Percentiles rank a stretch among this genome's conserved stretches.
Evolutionary conservation across 2,329 filamentous ascomycete genomes (phyloP).

Genomic region (Metarhizium guizhouense): DNA sequence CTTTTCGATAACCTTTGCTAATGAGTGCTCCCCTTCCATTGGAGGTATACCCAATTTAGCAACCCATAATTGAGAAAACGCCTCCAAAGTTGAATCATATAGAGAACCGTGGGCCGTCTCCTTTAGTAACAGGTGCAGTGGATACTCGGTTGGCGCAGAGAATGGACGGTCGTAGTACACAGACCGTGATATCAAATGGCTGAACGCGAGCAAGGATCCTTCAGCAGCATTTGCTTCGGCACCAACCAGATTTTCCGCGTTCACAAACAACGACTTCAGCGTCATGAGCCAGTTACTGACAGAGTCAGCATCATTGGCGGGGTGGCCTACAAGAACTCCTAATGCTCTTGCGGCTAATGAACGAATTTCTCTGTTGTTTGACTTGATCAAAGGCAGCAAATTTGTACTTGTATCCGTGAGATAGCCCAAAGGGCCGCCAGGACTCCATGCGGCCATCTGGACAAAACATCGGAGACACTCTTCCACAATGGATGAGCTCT

Average conservation of each 20-base stretch:
- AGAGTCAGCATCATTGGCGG: constrained; percentile 27
- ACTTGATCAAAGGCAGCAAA: constrained; percentile 53
- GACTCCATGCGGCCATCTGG: constrained; percentile 40
- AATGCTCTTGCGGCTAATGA: constrained; percentile 59
- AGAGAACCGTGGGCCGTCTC: constrained; percentile 24
- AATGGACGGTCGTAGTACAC: constrained; percentile 32
- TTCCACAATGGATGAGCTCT: constrained; percentile 32
- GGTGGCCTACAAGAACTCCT: constrained; percentile 68
- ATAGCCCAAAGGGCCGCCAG: constrained; percentile 40
- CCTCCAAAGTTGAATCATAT: constrained; percentile 35
- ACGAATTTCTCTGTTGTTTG: constrained; percentile 63
- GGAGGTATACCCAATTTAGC: constrained; percentile 30
- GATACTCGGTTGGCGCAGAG: constrained; percentile 19
- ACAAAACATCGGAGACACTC: constrained; percentile 44
- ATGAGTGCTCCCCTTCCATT: constrained; percentile 17
- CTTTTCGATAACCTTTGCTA: constrained; percentile 46
- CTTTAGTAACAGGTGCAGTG: constrained; percentile 22
- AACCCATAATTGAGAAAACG: constrained; percentile 37
- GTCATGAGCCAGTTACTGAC: constrained; percentile 17
- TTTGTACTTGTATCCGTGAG: constrained; percentile 40
- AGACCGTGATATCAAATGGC: constrained; percentile 33
- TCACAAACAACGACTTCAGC: constrained; percentile 35
- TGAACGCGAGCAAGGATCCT: constrained; percentile 36
- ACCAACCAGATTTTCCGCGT: constrained; percentile 32
- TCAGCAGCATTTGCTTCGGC: constrained; percentile 36